A percentile compares a stretch with the other conserved stretches of the same genome.
Conservation (phyloP, 2,329 filamentous ascomycete genomes). For the Chrysosporium keratinophilum region DNA sequence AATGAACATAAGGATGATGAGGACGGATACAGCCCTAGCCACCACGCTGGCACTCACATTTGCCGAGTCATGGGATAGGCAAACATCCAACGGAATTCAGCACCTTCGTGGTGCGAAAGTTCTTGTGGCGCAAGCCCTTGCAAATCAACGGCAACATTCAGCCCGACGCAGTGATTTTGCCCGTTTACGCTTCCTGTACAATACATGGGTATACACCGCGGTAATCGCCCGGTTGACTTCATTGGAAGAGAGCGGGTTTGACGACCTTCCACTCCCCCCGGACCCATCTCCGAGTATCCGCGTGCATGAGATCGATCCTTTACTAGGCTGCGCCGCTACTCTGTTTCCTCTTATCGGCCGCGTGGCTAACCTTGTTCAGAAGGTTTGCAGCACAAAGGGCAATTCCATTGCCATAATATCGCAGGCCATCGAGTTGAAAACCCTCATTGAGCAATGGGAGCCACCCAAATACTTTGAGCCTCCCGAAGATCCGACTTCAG, state of each 20-base stretch:
- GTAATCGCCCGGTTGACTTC: conserved; percentile 60
- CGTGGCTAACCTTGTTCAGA: conserved; percentile 56
- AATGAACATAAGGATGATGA: conserved; percentile 52
- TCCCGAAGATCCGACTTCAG: conserved; percentile 54
- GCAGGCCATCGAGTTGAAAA: conserved; percentile 52
- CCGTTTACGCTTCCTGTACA: conserved; percentile 56
- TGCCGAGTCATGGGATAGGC: conserved; percentile 60
- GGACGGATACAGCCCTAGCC: conserved; percentile 54
- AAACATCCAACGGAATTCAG: conserved; percentile 57
- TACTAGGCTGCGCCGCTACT: conserved; percentile 59
- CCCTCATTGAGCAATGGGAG: conserved; percentile 51
- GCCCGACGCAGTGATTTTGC: conserved; percentile 41
- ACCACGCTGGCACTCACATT: conserved; percentile 61
- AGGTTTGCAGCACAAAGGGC: conserved; percentile 44
- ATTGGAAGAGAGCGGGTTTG: conserved; percentile 47
- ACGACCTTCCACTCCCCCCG: conserved; percentile 31
- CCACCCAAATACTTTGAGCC: conserved; percentile 49
- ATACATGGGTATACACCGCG: conserved; percentile 64
- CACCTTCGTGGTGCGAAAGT: conserved; percentile 59
- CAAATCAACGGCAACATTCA: conserved; percentile 29
- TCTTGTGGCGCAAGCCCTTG: conserved; percentile 51
- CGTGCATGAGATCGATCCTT: conserved; percentile 53
- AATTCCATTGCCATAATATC: conserved; percentile 53
- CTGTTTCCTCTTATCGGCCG: conserved; percentile 59
- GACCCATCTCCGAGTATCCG: conserved; percentile 33